Conservation (phyloP, 257 asterid genomes). For the Fraxinus cuspidata region DNA sequence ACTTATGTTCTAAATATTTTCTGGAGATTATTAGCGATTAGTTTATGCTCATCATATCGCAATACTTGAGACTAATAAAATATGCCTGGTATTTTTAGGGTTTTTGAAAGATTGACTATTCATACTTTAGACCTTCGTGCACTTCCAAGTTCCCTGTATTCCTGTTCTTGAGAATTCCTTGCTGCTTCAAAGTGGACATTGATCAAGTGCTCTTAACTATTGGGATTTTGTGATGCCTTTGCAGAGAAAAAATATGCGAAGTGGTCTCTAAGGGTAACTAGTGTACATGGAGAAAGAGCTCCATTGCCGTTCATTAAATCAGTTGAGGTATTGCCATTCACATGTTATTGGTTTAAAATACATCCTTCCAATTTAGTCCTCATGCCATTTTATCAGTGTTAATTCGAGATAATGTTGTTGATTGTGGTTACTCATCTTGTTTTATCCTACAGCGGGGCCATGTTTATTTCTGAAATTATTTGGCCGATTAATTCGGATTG, state of each 20-base stretch:
- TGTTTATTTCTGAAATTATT: background rate
- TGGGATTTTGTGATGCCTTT: constrained; percentile 11
- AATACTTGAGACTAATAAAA: background rate
- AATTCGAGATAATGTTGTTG: background rate
- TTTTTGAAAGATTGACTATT: background rate
- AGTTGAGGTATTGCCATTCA: constrained; percentile 50
- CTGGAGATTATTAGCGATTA: background rate
- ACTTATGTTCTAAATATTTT: background rate
- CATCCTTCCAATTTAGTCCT: background rate
- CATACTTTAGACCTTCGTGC: background rate
- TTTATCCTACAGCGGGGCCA: background rate
- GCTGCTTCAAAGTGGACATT: background rate
- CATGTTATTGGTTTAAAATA: background rate
- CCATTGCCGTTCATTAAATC: constrained; percentile 83
- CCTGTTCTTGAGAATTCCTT: background rate
- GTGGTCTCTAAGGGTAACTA: constrained; percentile 83
- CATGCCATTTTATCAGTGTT: background rate
- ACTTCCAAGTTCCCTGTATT: background rate
- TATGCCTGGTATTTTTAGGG: background rate
- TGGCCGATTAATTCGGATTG: background rate
- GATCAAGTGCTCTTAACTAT: background rate
- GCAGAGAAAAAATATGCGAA: constrained; percentile 81
- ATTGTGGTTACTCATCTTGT: background rate
- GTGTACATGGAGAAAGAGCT: constrained; percentile 88
- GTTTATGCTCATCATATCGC: background rate